These are phyloP conservation scores for Dalbergia cochinchinensis DNA, from an alignment of 306 rosid species.

Conservation along the genomic window DNA sequence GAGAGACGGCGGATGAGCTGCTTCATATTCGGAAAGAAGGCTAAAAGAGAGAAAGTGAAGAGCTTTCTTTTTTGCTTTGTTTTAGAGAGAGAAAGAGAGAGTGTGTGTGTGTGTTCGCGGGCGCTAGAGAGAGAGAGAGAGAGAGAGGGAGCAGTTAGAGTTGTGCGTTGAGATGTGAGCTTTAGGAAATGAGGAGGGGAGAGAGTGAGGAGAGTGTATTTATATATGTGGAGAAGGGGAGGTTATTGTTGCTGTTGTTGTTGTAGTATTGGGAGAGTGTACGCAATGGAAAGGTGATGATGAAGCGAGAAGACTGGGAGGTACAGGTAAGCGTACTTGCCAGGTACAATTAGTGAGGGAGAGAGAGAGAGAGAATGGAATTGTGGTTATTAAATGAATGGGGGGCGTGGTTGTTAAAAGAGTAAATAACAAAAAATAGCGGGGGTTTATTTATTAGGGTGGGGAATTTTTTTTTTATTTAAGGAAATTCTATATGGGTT, in stretches of 20 bases:
- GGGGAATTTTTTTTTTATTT: too few species aligned
- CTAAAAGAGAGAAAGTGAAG: not conserved
- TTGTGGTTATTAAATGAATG: not conserved
- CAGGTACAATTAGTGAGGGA: constrained; percentile 71
- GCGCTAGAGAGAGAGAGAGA: not conserved
- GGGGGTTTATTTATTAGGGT: too few species aligned
- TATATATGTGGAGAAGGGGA: constrained; percentile 19
- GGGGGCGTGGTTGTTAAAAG: not conserved
- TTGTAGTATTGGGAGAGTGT: constrained; percentile 26
- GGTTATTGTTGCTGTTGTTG: not conserved
- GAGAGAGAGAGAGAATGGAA: not conserved
- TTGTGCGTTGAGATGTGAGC: not conserved
- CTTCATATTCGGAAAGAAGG: constrained; percentile 55
- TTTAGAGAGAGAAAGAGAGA: not conserved
- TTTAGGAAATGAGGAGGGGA: constrained; percentile 22
- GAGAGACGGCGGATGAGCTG: constrained; percentile 83
- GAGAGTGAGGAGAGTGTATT: not conserved
- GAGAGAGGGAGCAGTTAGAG: not conserved
- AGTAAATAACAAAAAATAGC: too few species aligned
- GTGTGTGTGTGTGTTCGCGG: not conserved
- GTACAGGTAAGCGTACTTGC: constrained; percentile 97
- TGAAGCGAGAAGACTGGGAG: constrained; percentile 72
- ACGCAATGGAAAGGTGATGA: constrained; percentile 73
- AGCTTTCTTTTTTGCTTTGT: not conserved
- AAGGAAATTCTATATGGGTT: too few species aligned